Evolutionary conservation across 805 yeast species (phyloP), one percentile per base, ranked within the genome.

Genomic region (Metschnikowia cubensis): DNA sequence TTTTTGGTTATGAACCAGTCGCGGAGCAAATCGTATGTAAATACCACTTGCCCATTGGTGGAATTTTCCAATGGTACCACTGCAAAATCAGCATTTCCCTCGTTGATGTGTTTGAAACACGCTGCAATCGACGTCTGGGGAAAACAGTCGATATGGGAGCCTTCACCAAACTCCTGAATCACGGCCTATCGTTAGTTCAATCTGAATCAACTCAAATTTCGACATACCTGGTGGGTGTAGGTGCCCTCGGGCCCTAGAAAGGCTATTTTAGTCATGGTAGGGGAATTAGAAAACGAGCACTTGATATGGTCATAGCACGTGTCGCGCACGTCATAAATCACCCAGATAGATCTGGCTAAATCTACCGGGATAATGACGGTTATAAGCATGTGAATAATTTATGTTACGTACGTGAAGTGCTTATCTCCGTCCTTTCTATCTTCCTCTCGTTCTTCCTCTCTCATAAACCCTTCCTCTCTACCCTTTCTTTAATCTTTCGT

Each of bases 1-100:
- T 31, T 35, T 37, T 29, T 11, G 36, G 45, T 7, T 22, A 77
- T 62, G 50, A 75, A 76, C 80, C 84, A 80, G 61, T 87, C 90
- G 54, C 96, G 71, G 31, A 92, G 71, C 13, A 90, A 70, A 62
- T 90, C 96, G 64, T 88, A 84, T 0, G 97, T 88, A 61, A 85
- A 80, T 1, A 84, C 87, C 6, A 94, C 99, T 57, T 86, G 91
- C 0, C 99, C 99, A 66, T 92, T 94, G 1, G 97, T 86, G 3
- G 97, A 90, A 69, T 92, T 92, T 60, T 92, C 97, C 58, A 89
- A 80, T 1, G 99, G 99, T 2, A 94, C 86, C 10, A 90, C 85
- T 0, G 92, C 84, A 61, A 73, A 83, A 47, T 83, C 84, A n/a
- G 82, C 83, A 3, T 59, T 57, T 17, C 68, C 68, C 3, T 66